These are phyloP conservation scores for Scheffersomyces ergatensis DNA, from an alignment of 805 yeast genomes.

Conservation along the genomic window DNA sequence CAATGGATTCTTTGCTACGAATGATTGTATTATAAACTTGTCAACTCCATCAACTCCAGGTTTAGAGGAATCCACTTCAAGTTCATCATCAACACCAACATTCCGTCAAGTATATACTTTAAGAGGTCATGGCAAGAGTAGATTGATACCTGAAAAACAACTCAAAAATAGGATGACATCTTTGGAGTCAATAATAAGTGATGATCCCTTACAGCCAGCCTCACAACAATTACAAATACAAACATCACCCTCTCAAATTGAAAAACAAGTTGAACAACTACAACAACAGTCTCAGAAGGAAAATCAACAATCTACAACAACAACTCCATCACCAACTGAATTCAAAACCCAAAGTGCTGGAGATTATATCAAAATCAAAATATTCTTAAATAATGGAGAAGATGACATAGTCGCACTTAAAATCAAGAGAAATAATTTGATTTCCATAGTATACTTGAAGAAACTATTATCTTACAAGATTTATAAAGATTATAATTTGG, in stretches of 20 bases:
- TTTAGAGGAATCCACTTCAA: no score
- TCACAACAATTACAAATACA: neutral
- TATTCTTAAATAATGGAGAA: conserved; percentile 22
- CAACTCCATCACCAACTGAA: neutral
- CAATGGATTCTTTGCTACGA: neutral
- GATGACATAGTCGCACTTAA: conserved; percentile 28
- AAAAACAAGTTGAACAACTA: neutral
- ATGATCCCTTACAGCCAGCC: no score
- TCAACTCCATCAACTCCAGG: neutral
- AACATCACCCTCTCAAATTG: neutral
- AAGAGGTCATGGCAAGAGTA: neutral
- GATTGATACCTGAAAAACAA: neutral
- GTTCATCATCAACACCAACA: no score
- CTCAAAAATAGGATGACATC: neutral
- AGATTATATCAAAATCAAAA: conserved; percentile 22
- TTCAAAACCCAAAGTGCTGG: conserved; percentile 2
- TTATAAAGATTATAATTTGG: conserved; percentile 26
- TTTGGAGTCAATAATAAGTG: neutral
- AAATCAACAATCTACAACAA: neutral
- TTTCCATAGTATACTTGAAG: conserved; percentile 23
- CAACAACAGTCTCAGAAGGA: neutral
- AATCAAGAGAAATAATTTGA: conserved; percentile 19
- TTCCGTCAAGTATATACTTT: neutral
- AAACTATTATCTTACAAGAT: conserved; percentile 25
- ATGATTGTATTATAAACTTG: neutral